Evolutionary conservation across 1,139 yeast genomes (phyloP), one percentile per base, ranked within the genome.

Genomic region (Starmera stellimalicola): DNA sequence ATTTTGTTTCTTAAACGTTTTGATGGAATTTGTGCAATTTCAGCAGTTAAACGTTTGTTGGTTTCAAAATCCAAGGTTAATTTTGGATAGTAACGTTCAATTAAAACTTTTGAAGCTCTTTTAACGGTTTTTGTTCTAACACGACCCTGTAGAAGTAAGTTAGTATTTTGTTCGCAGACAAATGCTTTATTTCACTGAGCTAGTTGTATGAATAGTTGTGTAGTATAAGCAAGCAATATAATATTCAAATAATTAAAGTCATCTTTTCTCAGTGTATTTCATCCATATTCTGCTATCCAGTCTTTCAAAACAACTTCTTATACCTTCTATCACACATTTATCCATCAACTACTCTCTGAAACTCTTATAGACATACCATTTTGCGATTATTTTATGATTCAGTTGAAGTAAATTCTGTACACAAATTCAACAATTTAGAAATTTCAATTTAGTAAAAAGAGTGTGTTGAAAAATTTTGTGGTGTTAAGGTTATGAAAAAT

Each of bases 1-100:
- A 91, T 93, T 87, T 91, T 91, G 93, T 93, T 93, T 80, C 98
- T 91, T 70, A 93, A 83, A 76, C 98, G 88, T 84, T 93, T 93
- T 63, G 98, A 85, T 72, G 93, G 96, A 66, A 93, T 93, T 70
- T 84, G 88, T 59, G 99, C 98, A 62, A 93, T 85, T 72, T 93
- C 96, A 63, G 85, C 82, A 60, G 95, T 82, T 68, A 93, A 82
- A 77, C 97, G 91, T 81, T 93, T 93, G 96, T 93, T 93, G 83
- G 95, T 85, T 79, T 93, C 97, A 70, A 93, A 93, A 72, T 93
- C 99, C 75, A 85, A 74, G 61, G 98, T 91, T 72, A 93, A 87
- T 79, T 93, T 91, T 70, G 99, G 99, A 81, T 93, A 93, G 84
- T 88, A 91, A 68, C 95, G 87, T 81, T 93, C 99, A 68, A 93